Evolutionary conservation across 768 basidiomycete genomes (phyloP).

Genomic region (Lyophyllum semitale): DNA sequence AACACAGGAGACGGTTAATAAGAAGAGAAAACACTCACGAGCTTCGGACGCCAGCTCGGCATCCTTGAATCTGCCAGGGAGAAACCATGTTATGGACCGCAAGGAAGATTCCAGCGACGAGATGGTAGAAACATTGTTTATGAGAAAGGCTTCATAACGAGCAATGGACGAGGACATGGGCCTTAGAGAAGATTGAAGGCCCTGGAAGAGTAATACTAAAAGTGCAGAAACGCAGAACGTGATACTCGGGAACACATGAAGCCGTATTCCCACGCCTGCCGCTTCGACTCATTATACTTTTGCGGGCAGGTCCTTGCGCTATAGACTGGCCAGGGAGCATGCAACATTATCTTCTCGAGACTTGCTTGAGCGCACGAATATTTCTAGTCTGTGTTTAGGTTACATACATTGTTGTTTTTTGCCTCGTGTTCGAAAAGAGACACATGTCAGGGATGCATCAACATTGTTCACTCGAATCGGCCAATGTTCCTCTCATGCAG

Average conservation of each 20-base stretch:
- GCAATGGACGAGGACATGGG: conserved; percentile 65
- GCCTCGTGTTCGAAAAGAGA: conserved; percentile 13
- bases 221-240: conserved; percentile 13
- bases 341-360: too few relatives aligned
- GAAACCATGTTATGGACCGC: conserved; percentile 90
- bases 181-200: conserved; percentile 8
- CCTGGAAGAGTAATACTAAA: conserved; percentile 2
- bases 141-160: conserved; percentile 80
- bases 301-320: too few relatives aligned
- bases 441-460: conserved; percentile 14
- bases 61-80: conserved; percentile 97
- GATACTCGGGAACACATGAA: conserved; percentile 16
- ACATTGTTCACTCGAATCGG: conserved; percentile 2
- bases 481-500: conserved; percentile 13
- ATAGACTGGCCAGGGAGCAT: too few relatives aligned
- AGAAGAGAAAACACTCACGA: conserved; percentile 58
- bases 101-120: conserved; percentile 87
- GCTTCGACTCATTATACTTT: too few relatives aligned
- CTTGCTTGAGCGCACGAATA: background rate
- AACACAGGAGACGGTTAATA: conserved; percentile 4
- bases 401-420: background rate
- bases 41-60: conserved; percentile 95
- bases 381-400: background rate
- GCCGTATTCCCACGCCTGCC: conserved; percentile 14
- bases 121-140: conserved; percentile 84